A percentile compares a stretch with the other conserved stretches of the same genome.
These are phyloP conservation scores for Herpetospermum pedunculosum DNA, from an alignment of 306 rosid genomes.

Conservation along the genomic window DNA sequence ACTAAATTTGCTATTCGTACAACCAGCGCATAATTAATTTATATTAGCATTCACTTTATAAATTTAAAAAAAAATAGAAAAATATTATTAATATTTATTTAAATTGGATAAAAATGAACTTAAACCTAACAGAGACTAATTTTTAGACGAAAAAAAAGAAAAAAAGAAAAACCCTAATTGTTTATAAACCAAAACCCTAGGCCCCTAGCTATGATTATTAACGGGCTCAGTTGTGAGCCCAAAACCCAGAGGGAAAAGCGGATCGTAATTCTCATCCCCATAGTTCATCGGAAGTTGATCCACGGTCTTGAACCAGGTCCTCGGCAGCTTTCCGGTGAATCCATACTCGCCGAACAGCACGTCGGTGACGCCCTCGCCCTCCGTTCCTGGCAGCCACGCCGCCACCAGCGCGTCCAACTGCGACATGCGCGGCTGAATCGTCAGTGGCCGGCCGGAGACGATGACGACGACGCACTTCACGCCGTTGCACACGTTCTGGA, in stretches of 20 bases:
- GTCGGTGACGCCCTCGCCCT: not conserved
- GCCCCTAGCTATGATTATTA: not conserved
- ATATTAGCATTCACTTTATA: no score
- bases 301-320: constrained; percentile 8
- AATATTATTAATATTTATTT: no score
- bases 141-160: no score
- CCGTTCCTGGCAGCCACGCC: constrained; percentile 11
- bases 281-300: constrained; percentile 12
- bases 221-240: constrained; percentile 6
- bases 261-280: not conserved
- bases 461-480: not conserved
- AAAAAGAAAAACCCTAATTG: no score
- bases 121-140: no score
- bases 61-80: no score
- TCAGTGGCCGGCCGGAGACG: constrained; percentile 6
- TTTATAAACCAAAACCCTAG: not conserved
- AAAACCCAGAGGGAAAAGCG: constrained; percentile 10
- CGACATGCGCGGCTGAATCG: not conserved
- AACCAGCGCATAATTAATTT: no score
- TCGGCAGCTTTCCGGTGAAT: not conserved
- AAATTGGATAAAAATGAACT: no score
- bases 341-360: not conserved
- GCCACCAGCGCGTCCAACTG: constrained; percentile 8
- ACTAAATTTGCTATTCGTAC: no score
- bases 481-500: not conserved